phyloP scores from a whole-genome alignment of 768 basidiomycete genomes.

The Termitomyces bulborhizus region DNA sequence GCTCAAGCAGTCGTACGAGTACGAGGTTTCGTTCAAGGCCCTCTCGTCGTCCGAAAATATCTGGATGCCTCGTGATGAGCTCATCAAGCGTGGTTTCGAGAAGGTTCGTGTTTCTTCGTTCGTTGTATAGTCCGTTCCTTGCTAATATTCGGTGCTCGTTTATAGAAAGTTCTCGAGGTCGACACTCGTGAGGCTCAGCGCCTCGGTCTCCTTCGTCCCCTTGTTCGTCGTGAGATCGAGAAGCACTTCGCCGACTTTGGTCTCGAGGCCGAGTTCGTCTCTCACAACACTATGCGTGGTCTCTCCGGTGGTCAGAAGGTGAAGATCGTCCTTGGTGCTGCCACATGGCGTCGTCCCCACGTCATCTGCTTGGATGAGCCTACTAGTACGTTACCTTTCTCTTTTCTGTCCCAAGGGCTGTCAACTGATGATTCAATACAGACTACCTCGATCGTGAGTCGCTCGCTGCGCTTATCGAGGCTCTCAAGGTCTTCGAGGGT shows the following conservation, averaged over 20 bases:
- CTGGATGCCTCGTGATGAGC: slow-evolving; percentile 95
- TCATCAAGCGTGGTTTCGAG: slow-evolving; percentile 97
- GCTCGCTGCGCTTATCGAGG: slow-evolving; percentile 96
- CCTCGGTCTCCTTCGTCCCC: slow-evolving; percentile 88
- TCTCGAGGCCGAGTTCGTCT: slow-evolving; percentile 98
- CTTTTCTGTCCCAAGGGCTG: background rate
- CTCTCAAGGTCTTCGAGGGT: slow-evolving; percentile 96
- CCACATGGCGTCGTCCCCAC: slow-evolving; percentile 98
- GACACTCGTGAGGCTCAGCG: slow-evolving; percentile 97
- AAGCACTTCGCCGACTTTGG: slow-evolving; percentile 99
- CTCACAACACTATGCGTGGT: slow-evolving; percentile 99
- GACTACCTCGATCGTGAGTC: slow-evolving; percentile 99
- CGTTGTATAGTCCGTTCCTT: background rate
- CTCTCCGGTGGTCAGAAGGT: slow-evolving; percentile 98
- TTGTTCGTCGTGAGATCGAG: slow-evolving; percentile 98
- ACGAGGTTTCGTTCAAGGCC: slow-evolving; percentile 94
- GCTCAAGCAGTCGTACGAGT: slow-evolving; percentile 99
- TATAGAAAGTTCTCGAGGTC: slow-evolving; percentile 90
- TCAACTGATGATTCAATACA: slow-evolving; percentile 19
- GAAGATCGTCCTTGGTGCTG: slow-evolving; percentile 97
- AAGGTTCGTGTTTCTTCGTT: slow-evolving; percentile 42
- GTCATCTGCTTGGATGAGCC: slow-evolving; percentile 96
- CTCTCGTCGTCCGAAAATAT: slow-evolving; percentile 97
- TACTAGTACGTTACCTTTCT: slow-evolving; percentile 53
- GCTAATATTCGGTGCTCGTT: slow-evolving; percentile 6